Conservation (phyloP, 768 basidiomycete species). For the Hericium erinaceus region DNA sequence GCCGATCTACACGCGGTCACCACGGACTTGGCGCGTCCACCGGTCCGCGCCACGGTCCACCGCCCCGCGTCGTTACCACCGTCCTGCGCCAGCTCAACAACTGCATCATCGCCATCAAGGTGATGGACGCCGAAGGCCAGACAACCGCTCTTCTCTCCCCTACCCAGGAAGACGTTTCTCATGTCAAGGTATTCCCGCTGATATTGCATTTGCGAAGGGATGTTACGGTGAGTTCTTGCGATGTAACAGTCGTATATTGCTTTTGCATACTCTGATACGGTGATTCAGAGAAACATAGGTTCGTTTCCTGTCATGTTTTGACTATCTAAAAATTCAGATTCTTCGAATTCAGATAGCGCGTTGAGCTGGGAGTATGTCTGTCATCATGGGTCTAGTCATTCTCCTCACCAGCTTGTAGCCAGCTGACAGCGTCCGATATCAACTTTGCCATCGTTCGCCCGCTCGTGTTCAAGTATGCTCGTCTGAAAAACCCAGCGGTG, state of each 20-base stretch:
- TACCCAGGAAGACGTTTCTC: constrained; percentile 45
- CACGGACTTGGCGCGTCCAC: background rate
- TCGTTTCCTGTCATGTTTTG: background rate
- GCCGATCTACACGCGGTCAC: background rate
- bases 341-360: constrained; percentile 38
- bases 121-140: constrained; percentile 28
- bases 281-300: constrained; percentile 22
- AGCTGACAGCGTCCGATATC: constrained; percentile 75
- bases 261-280: background rate
- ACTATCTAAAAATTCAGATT: no score
- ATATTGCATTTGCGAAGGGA: constrained; percentile 66
- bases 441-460: constrained; percentile 76
- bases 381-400: constrained; percentile 6
- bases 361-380: constrained; percentile 70
- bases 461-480: constrained; percentile 69
- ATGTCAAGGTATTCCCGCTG: constrained; percentile 73
- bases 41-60: background rate
- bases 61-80: background rate
- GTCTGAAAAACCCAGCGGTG: constrained; percentile 62
- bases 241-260: background rate
- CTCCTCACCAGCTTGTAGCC: constrained; percentile 31
- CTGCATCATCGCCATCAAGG: background rate
- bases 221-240: constrained; percentile 42
- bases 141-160: constrained; percentile 37
- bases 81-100: background rate